A percentile compares a stretch with the other conserved stretches of the same genome.
Evolutionary conservation across 140 eudicot species (phyloP).

Genomic region (Stevia rebaudiana): DNA sequence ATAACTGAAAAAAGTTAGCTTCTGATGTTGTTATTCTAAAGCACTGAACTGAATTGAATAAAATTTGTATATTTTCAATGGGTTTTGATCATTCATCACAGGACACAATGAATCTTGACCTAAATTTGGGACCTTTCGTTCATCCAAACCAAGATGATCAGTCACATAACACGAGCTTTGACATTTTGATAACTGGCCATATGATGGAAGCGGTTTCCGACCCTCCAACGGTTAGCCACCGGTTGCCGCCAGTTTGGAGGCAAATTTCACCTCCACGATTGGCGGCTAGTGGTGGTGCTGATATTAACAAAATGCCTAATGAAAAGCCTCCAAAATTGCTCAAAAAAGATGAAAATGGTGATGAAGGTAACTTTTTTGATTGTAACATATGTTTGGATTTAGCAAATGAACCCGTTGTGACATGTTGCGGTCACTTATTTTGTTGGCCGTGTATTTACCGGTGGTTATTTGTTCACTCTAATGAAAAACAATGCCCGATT

Average conservation of each 20-base stretch:
- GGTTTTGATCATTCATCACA: conserved; percentile 37
- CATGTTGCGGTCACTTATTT: conserved; percentile 92
- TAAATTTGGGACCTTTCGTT: conserved; percentile 56
- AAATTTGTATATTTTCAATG: conserved; percentile 25
- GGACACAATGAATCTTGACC: conserved; percentile 65
- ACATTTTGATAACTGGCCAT: conserved; percentile 47
- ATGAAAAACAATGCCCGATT: conserved; percentile 80
- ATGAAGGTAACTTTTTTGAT: conserved; percentile 66
- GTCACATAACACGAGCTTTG: conserved; percentile 46
- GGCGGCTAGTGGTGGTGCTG: conserved; percentile 37
- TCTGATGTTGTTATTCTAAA: conserved; percentile 9
- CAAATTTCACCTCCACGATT: conserved; percentile 34
- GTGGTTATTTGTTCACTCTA: conserved; percentile 73
- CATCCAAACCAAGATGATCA: conserved; percentile 33
- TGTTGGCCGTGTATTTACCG: conserved; percentile 93
- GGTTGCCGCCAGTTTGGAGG: conserved; percentile 44
- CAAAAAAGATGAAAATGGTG: conserved; percentile 36
- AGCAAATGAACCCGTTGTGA: conserved; percentile 92
- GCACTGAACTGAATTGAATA: conserved; percentile 5
- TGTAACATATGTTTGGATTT: conserved; percentile 88
- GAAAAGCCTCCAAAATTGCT: conserved; percentile 19
- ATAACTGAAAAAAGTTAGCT: neutral
- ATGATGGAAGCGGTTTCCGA: conserved; percentile 33
- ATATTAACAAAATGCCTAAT: too few species aligned
- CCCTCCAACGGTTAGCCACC: conserved; percentile 27